Percentiles rank a stretch among this genome's conserved stretches.
phyloP scores from a whole-genome alignment of 371 early-diverging fungal genomes.

The Mortierella sp. region DNA sequence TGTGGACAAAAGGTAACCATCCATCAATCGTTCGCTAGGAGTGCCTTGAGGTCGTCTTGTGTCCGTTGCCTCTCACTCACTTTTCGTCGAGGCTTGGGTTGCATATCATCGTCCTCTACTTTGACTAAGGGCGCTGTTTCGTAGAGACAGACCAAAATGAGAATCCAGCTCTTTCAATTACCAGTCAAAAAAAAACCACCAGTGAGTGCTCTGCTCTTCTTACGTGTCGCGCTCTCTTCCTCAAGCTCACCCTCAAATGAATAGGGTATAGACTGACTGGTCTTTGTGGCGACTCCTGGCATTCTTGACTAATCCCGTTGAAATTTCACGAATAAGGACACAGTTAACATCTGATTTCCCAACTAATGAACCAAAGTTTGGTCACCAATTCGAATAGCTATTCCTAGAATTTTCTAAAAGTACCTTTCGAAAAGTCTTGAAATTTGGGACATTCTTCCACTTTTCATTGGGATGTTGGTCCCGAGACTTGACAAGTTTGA shows the following conservation, averaged over 20 bases:
- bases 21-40: slow-evolving; percentile 33
- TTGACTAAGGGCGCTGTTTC: too few relatives aligned
- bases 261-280: too few relatives aligned
- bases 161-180: too few relatives aligned
- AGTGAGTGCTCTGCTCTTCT: too few relatives aligned
- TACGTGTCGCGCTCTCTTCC: too few relatives aligned
- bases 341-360: too few relatives aligned
- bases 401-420: neutral
- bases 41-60: slow-evolving; percentile 24
- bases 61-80: slow-evolving; percentile 33
- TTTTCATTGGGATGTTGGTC: slow-evolving; percentile 15
- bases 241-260: too few relatives aligned
- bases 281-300: slow-evolving; percentile 9
- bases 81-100: slow-evolving; percentile 19
- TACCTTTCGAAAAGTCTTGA: slow-evolving; percentile 48
- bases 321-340: neutral
- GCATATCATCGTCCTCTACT: neutral
- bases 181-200: too few relatives aligned
- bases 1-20: slow-evolving; percentile 1
- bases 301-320: slow-evolving; percentile 6
- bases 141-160: too few relatives aligned
- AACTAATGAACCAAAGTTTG: neutral
- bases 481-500: slow-evolving; percentile 16
- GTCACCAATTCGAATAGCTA: neutral
- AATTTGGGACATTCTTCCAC: slow-evolving; percentile 45